Base-by-base conservation (phyloP, 2,329 filamentous ascomycete genomes). In the Scorias spongiosa region DNA sequence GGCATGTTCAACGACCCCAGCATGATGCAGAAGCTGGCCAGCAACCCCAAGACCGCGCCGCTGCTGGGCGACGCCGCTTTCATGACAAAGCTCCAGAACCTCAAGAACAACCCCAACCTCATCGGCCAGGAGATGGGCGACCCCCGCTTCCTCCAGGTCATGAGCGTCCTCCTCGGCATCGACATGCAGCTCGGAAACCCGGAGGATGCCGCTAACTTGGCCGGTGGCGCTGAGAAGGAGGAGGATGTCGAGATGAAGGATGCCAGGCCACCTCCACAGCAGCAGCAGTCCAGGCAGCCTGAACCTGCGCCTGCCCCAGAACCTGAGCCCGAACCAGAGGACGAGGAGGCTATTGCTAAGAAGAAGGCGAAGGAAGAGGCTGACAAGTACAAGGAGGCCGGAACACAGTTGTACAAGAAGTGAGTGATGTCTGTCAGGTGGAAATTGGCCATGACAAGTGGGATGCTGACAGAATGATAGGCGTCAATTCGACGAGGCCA, bases 401-500 rank as follows among this genome's bases (percentile, higher is more conserved):
- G 91, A 46, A 98, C 89, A 11, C 86, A 91, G 55, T 81, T 81
- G 63, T 98, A 98, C 75, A 98, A 98, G 80, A 96, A 96, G 76
- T 81, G 86, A 36, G 32, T 36, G 12, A 15, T 12, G 9, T 12
- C 11, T 36, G 12, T 15, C 5, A 9, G 15, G 11, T 36, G 11
- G 32, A 5, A 7, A 26, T 26, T 26, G 20, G 20, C 4, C 20
- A 26, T 36, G 4, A 9, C 12, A 36, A 12, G 32, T 15, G 15
- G 9, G 11, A 12, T 36, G 15, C 32, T 36, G 9, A 36, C 32
- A 12, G 32, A 15, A 4, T 36, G 15, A 36, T 15, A 36, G 32
- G 15, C 32, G 32, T 54, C 80, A 95, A 61, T 95, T 98, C 54
- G 91, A 96, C 57, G 79, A 83, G 59, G 91, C 91, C 42, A 95